Evolutionary conservation across 345 rosid species (phyloP).

Genomic region (Hibiscus mutabilis): DNA sequence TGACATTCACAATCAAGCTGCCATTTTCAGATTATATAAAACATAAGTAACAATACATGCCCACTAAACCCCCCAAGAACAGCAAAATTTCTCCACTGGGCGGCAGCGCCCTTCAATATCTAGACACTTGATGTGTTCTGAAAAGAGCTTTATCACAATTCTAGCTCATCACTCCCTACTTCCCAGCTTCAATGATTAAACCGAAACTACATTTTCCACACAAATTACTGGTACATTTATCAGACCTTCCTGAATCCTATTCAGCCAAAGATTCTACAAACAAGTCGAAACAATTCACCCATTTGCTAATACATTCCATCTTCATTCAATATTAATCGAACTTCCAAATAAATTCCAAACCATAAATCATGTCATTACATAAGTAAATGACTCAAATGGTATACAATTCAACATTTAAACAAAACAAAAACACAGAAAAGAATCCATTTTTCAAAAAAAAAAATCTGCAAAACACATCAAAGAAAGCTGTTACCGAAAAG

Average conservation of each 20-base stretch:
- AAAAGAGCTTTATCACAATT: not conserved
- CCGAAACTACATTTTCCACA: slow-evolving; percentile 7
- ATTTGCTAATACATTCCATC: not conserved
- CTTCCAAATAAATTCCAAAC: not conserved
- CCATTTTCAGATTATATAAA: not conserved
- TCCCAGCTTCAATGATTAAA: not conserved
- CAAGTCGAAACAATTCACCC: not conserved
- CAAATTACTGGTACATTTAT: not conserved
- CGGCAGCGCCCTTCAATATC: not conserved
- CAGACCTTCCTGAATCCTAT: not conserved
- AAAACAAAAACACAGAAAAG: not conserved
- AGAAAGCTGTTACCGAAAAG: not conserved
- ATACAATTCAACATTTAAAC: not conserved
- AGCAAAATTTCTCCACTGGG: not conserved
- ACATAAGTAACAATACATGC: not conserved
- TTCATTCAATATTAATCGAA: slow-evolving; percentile 2
- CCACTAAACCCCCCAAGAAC: not conserved
- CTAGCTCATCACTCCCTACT: not conserved
- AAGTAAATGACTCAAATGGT: not conserved
- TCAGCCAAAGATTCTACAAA: slow-evolving; percentile 8
- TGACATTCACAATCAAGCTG: not conserved
- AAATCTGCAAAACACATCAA: not conserved
- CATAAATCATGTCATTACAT: not conserved
- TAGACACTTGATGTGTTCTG: not conserved
- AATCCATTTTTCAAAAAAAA: not conserved